phyloP scores from a whole-genome alignment of 768 basidiomycete genomes.

The Suillus discolor region DNA sequence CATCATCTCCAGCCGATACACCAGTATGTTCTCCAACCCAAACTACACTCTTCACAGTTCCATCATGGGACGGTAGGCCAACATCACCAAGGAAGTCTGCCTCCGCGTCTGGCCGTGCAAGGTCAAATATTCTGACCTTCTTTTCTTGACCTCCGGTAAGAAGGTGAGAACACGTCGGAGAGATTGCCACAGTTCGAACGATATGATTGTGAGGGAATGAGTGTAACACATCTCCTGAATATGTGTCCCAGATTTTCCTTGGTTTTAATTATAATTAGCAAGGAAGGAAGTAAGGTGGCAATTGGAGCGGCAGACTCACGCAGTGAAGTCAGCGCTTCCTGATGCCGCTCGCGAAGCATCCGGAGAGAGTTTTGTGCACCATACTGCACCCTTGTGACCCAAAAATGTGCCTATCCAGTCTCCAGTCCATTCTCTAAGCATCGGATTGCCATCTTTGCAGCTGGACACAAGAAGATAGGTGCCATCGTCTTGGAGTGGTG shows the following conservation, averaged over 20 bases:
- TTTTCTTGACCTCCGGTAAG: conserved; percentile 97
- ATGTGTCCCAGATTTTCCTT: conserved; percentile 97
- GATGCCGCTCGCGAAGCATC: conserved; percentile 89
- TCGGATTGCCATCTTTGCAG: conserved; percentile 98
- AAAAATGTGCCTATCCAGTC: conserved; percentile 98
- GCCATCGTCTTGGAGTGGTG: conserved; percentile 79
- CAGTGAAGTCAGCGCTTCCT: conserved; percentile 96
- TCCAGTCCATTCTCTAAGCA: conserved; percentile 96
- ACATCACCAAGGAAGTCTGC: conserved; percentile 75
- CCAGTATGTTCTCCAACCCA: conserved; percentile 90
- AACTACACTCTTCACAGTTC: conserved; percentile 89
- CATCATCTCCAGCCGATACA: conserved; percentile 92
- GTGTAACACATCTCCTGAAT: conserved; percentile 81
- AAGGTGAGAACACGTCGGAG: conserved; percentile 66
- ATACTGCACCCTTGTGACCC: conserved; percentile 94
- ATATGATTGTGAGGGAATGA: conserved; percentile 99
- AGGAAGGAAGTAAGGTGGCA: conserved; percentile 5
- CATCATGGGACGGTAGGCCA: conserved; percentile 73
- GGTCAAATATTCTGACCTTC: conserved; percentile 94
- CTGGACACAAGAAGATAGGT: conserved; percentile 91
- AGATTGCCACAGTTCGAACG: conserved; percentile 91
- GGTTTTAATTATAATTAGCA: conserved; percentile 11
- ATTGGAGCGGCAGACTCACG: conserved; percentile 55
- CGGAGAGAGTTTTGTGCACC: conserved; percentile 89
- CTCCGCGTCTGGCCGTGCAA: conserved; percentile 83